Conservation (phyloP, 305 asterid species). For the Fraxinus greggii region DNA sequence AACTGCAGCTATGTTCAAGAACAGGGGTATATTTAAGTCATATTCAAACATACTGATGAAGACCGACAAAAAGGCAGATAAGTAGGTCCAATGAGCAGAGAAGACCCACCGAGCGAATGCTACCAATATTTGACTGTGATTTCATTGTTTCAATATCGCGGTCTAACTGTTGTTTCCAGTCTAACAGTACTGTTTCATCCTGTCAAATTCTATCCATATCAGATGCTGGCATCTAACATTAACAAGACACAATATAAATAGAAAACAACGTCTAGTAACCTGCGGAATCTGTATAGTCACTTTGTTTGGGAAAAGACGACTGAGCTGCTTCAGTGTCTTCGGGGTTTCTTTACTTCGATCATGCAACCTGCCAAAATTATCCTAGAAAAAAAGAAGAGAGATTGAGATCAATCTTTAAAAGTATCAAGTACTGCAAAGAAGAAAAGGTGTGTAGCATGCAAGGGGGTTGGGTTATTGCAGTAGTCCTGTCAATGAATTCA, state of each 20-base stretch:
- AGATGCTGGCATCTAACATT: constrained; percentile 10
- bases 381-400: constrained; percentile 40
- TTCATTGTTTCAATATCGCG: constrained; percentile 76
- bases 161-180: constrained; percentile 87
- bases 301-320: constrained; percentile 88
- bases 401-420: constrained; percentile 5
- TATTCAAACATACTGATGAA: neutral
- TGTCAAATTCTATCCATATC: constrained; percentile 31
- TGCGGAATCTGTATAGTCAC: constrained; percentile 78
- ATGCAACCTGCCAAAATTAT: constrained; percentile 63
- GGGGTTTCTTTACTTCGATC: constrained; percentile 81
- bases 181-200: constrained; percentile 70
- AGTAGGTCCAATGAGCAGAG: neutral
- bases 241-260: constrained; percentile 10
- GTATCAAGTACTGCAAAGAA: neutral
- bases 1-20: neutral
- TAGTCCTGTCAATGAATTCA: neutral
- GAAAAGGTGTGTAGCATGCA: neutral
- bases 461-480: neutral
- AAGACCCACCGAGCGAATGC: constrained; percentile 67
- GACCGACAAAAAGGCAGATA: neutral
- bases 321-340: constrained; percentile 75
- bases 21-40: neutral
- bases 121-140: constrained; percentile 65
- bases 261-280: constrained; percentile 42